Evolutionary conservation across 2,329 filamentous ascomycete species (phyloP).

Genomic region (Neofusicoccum kwambonambiense): DNA sequence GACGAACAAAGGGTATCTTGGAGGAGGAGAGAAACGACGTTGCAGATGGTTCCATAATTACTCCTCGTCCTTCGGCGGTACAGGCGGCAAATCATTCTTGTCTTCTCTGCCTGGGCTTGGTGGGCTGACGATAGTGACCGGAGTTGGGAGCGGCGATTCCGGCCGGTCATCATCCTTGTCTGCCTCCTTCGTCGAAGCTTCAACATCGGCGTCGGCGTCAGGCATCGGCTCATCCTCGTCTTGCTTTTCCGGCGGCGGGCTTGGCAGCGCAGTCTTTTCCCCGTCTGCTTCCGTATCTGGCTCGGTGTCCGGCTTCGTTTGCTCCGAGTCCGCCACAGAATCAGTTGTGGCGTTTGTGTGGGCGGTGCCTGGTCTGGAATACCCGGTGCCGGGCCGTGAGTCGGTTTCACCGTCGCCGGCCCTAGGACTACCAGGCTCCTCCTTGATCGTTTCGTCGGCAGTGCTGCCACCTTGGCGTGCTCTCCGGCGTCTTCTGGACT

Average conservation of each 20-base stretch:
- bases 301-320: slow-evolving; percentile 2
- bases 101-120: slow-evolving; percentile 30
- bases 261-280: slow-evolving; percentile 29
- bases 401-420: slow-evolving; percentile 2
- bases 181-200: slow-evolving; percentile 7
- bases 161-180: neutral
- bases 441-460: slow-evolving; percentile 12
- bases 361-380: slow-evolving; percentile 6
- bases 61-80: neutral
- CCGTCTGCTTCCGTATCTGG: slow-evolving; percentile 17
- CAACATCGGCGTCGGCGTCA: slow-evolving; percentile 3
- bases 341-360: slow-evolving; percentile 1
- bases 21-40: neutral
- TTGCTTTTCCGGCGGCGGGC: slow-evolving; percentile 34
- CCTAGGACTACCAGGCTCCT: neutral
- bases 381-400: slow-evolving; percentile 5
- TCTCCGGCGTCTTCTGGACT: slow-evolving; percentile 62
- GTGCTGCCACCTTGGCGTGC: slow-evolving; percentile 10
- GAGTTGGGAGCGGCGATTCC: slow-evolving; percentile 24
- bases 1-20: slow-evolving; percentile 3
- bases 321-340: slow-evolving; percentile 6
- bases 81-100: neutral
- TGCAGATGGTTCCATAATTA: neutral
- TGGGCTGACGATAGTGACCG: slow-evolving; percentile 37
- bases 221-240: slow-evolving; percentile 21